phyloP scores from a whole-genome alignment of 164 flowering plant species.

The Macadamia tetraphylla region DNA sequence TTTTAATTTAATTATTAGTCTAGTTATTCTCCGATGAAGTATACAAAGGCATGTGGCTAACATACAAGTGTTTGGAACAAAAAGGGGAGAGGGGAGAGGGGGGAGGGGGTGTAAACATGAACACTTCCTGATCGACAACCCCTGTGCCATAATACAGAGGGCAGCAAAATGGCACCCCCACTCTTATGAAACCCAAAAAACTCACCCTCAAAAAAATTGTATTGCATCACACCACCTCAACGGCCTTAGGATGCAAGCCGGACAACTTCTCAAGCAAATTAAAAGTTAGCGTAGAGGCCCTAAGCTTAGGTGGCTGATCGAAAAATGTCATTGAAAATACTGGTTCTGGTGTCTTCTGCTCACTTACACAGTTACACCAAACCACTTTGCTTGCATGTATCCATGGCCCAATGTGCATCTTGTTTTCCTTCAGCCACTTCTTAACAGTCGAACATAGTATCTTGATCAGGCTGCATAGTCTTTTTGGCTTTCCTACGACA shows the following conservation, averaged over 20 bases:
- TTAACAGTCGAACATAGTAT: constrained; percentile 66
- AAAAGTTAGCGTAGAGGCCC: constrained; percentile 45
- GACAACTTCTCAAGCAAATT: constrained; percentile 39
- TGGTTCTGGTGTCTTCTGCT: constrained; percentile 1
- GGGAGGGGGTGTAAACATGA: not conserved
- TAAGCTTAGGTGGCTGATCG: constrained; percentile 24
- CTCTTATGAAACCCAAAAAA: too few relatives aligned
- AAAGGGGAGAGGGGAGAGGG: too few relatives aligned
- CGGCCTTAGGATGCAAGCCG: constrained; percentile 28
- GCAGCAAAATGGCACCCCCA: too few relatives aligned
- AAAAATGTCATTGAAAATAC: not conserved
- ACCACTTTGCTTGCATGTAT: constrained; percentile 93
- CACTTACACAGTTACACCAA: constrained; percentile 39
- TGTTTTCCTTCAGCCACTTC: constrained; percentile 82
- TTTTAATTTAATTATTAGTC: too few relatives aligned
- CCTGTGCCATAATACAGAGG: too few relatives aligned
- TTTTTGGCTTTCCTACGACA: constrained; percentile 68
- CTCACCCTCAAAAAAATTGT: not conserved
- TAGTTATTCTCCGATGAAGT: too few relatives aligned
- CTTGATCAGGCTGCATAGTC: constrained; percentile 48
- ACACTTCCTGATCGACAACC: too few relatives aligned
- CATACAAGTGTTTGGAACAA: too few relatives aligned
- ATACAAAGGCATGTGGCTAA: too few relatives aligned
- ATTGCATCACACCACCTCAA: constrained; percentile 29
- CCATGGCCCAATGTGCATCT: constrained; percentile 93